Percentiles rank a stretch among this genome's conserved stretches.
Evolutionary conservation across 768 basidiomycete genomes (phyloP).

Genomic region (Hygrocybe coccinea): DNA sequence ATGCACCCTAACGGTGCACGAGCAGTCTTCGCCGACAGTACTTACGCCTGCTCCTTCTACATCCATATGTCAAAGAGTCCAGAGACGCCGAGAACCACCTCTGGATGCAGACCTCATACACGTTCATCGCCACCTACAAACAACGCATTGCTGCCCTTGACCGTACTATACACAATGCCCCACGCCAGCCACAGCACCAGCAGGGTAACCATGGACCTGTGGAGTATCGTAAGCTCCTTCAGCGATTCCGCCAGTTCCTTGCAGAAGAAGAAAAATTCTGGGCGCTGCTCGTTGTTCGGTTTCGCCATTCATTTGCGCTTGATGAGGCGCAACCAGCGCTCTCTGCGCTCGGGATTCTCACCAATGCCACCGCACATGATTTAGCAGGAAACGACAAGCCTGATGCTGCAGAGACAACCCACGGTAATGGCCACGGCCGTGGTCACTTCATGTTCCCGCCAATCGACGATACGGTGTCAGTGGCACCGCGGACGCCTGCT

Average conservation of each 20-base stretch:
- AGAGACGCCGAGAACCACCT: slow-evolving; percentile 78
- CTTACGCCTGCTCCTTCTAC: slow-evolving; percentile 60
- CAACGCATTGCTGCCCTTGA: slow-evolving; percentile 66
- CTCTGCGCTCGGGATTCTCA: slow-evolving; percentile 49
- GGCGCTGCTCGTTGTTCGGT: slow-evolving; percentile 69
- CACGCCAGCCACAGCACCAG: slow-evolving; percentile 30
- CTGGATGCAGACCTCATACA: slow-evolving; percentile 91
- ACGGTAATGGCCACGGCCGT: slow-evolving; percentile 37
- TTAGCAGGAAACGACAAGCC: slow-evolving; percentile 6
- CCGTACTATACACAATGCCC: slow-evolving; percentile 42
- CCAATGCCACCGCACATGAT: slow-evolving; percentile 34
- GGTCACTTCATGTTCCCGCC: slow-evolving; percentile 63
- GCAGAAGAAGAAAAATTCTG: slow-evolving; percentile 90
- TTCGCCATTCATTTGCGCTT: slow-evolving; percentile 69
- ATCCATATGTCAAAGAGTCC: slow-evolving; percentile 67
- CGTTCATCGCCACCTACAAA: slow-evolving; percentile 80
- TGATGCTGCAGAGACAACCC: slow-evolving; percentile 18
- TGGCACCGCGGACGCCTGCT: slow-evolving; percentile 38
- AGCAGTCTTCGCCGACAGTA: slow-evolving; percentile 65
- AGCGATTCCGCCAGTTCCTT: slow-evolving; percentile 87
- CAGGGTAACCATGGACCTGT: slow-evolving; percentile 53
- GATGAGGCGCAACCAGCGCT: slow-evolving; percentile 58
- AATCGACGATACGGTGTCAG: slow-evolving; percentile 40
- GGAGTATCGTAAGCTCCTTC: slow-evolving; percentile 80
- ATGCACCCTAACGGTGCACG: slow-evolving; percentile 13